Evolutionary conservation across 1,284 basidiomycete genomes (phyloP).

Genomic region (Papiliotrema laurentii): DNA sequence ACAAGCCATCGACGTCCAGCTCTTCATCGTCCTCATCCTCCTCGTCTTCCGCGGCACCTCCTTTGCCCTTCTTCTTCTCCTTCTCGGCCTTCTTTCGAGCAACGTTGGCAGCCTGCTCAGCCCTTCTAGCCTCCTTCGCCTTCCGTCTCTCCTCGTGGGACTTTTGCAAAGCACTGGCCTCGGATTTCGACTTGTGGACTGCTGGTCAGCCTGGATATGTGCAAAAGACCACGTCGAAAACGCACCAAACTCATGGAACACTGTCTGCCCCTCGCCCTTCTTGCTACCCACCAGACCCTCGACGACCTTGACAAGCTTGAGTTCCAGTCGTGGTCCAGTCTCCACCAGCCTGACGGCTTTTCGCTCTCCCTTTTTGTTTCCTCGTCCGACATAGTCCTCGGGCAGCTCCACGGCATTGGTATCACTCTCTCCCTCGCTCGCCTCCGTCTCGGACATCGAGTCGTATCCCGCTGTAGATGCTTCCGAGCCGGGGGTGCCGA

Average conservation of each 20-base stretch:
- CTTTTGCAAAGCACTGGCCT: slow-evolving; percentile 61
- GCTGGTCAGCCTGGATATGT: slow-evolving; percentile 10
- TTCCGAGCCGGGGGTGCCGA: slow-evolving; percentile 59
- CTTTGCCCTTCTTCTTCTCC: slow-evolving; percentile 27
- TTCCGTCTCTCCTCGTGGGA: slow-evolving; percentile 71
- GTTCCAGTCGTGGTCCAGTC: slow-evolving; percentile 91
- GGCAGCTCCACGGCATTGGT: slow-evolving; percentile 67
- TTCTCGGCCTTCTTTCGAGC: slow-evolving; percentile 63
- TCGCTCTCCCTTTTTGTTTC: slow-evolving; percentile 84
- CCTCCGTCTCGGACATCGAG: slow-evolving; percentile 59
- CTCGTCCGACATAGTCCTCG: slow-evolving; percentile 89
- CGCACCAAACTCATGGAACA: slow-evolving; percentile 87
- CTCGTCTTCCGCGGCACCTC: slow-evolving; percentile 36
- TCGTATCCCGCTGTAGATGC: slow-evolving; percentile 62
- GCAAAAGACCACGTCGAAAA: slow-evolving; percentile 9
- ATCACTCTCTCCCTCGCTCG: slow-evolving; percentile 73
- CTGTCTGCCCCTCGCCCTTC: slow-evolving; percentile 68
- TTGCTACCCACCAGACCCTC: slow-evolving; percentile 78
- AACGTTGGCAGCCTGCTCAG: slow-evolving; percentile 85
- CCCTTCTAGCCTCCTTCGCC: slow-evolving; percentile 67
- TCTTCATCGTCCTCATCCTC: slow-evolving; percentile 46
- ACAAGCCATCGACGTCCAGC: slow-evolving; percentile 50
- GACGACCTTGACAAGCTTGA: slow-evolving; percentile 86
- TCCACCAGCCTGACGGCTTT: slow-evolving; percentile 89
- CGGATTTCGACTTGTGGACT: slow-evolving; percentile 80